phyloP scores from a whole-genome alignment of 192 early-diverging fungal genomes.

The Coemansia asiatica region DNA sequence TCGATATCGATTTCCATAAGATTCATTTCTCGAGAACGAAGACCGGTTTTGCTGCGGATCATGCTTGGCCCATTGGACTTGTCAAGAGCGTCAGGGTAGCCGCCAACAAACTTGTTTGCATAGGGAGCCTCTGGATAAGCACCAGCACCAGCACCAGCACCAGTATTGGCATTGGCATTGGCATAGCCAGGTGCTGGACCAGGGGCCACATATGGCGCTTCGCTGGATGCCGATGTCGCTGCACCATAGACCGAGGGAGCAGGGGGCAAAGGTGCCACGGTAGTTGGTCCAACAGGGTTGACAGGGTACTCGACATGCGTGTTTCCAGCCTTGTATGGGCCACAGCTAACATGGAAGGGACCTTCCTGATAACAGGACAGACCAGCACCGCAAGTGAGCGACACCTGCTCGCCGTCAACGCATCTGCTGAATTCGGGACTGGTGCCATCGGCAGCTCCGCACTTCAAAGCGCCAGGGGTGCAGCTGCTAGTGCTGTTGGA shows the following conservation, averaged over 20 bases:
- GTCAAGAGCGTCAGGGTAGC: conserved; percentile 6
- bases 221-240: background rate
- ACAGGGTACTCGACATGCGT: conserved; percentile 10
- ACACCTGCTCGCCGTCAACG: conserved; percentile 21
- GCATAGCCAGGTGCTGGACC: background rate
- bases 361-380: conserved; percentile 24
- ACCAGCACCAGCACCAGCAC: background rate
- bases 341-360: conserved; percentile 31
- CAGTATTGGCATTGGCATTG: background rate
- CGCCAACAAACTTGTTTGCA: background rate
- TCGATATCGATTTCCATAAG: conserved; percentile 28
- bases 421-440: conserved; percentile 21
- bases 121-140: background rate
- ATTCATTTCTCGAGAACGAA: conserved; percentile 18
- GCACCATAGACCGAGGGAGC: background rate
- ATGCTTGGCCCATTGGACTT: conserved; percentile 21
- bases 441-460: conserved; percentile 18
- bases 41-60: conserved; percentile 7
- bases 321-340: conserved; percentile 18
- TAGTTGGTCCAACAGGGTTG: conserved; percentile 3
- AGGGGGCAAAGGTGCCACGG: background rate
- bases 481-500: conserved; percentile 5
- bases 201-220: too few relatives aligned
- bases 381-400: conserved; percentile 17
- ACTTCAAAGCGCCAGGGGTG: conserved; percentile 18